Evolutionary conservation across 2,329 filamentous ascomycete species (phyloP), one percentile per base, ranked within the genome.

Genomic region (Coniochaeta ligniaria): DNA sequence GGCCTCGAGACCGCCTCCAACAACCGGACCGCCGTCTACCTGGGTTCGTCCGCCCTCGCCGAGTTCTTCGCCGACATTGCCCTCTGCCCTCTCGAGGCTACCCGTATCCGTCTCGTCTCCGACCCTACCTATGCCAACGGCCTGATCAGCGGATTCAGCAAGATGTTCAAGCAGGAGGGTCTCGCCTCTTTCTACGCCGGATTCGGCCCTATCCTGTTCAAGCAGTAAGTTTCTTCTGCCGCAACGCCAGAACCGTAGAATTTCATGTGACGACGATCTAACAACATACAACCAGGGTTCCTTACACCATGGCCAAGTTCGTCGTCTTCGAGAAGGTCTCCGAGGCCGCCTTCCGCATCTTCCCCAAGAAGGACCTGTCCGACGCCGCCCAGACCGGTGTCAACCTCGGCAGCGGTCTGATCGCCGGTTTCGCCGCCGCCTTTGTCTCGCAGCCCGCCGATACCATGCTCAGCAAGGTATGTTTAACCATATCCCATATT

Each of bases 101-200:
- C 91, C 78, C 90, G 92, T 85, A 96, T 96, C 75, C 91, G 91
- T 84, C 88, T 96, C 74, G 92, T 96, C 68, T 93, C 91, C 63
- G 85, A 95, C 78, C 92, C 92, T 66, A 90, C 85, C 71, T 96
- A 93, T 75, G 91, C 92, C 74, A 87, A 78, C 74, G 91, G 91
- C 73, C 86, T 96, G 61, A 71, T 94, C 68, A 82, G 84, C 72
- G 92, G 91, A 70, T 92, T 95, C 80, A 74, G 78, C 77, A 95
- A 94, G 86, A 95, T 96, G 77, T 73, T 87, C 68, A 91, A 85
- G 81, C 87, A 83, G 69, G 91, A 96, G 83, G 91, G 91, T 81
- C 31, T 93, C 65, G 89, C 88, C 74, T 90, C 89, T 73, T 93
- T 96, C 85, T 96, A 96, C 83, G 90, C 89, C 72, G 91, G 91